Conservation (phyloP, 306 rosid species). For the cucumber (Cucumis sativus) region Cucumber_9930_V3 NC_026660.2:13159001-13159500, state of each 20-base stretch:
- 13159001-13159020: background rate
- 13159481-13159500: background rate
- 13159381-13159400: background rate
- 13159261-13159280: background rate
- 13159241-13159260: background rate
- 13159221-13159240: constrained; percentile 1
- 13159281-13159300: background rate
- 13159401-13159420: background rate
- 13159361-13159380: background rate
- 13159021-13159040: background rate
- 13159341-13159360: background rate
- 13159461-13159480: background rate
- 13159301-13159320: constrained; percentile 5
- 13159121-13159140: background rate
- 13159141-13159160: background rate
- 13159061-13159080: background rate
- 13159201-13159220: constrained; percentile 9
- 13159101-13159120: background rate
- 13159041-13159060: background rate
- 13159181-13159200: constrained; percentile 6
- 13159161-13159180: background rate
- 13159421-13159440: background rate
- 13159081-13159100: background rate
- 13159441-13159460: background rate
- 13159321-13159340: background rate